Percentiles rank a stretch among this genome's conserved stretches.
Conservation (phyloP, 2,329 filamentous ascomycete genomes). For the Thermochaetoides dissita region DNA sequence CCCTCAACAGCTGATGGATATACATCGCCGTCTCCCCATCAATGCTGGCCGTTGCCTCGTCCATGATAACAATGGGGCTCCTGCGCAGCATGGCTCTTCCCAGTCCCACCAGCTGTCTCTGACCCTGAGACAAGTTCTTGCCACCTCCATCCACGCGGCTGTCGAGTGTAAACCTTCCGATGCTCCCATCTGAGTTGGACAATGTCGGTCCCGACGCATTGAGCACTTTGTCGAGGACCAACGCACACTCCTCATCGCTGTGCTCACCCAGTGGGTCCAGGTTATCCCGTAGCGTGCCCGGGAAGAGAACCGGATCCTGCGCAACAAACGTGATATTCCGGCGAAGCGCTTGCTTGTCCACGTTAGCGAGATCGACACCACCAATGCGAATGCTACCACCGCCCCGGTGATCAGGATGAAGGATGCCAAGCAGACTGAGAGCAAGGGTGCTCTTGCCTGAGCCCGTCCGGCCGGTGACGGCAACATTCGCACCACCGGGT, state of each 20-base stretch:
- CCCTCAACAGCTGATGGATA: conserved; percentile 43
- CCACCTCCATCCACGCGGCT: conserved; percentile 45
- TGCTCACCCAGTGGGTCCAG: conserved; percentile 53
- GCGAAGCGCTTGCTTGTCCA: conserved; percentile 42
- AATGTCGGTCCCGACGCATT: neutral
- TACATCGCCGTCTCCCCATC: conserved; percentile 43
- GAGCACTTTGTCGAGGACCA: conserved; percentile 46
- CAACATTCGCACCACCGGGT: conserved; percentile 46
- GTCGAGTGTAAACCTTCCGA: conserved; percentile 24
- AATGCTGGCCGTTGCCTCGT: conserved; percentile 51
- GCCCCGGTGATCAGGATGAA: conserved; percentile 29
- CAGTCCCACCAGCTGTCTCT: conserved; percentile 48
- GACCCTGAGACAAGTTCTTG: conserved; percentile 48
- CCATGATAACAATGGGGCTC: conserved; percentile 47
- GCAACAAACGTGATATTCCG: conserved; percentile 49
- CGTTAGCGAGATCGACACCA: conserved; percentile 33
- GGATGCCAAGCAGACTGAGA: conserved; percentile 42
- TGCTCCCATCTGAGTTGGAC: too few species aligned
- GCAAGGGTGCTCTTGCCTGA: conserved; percentile 74
- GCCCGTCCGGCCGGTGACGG: conserved; percentile 68
- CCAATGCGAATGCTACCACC: conserved; percentile 41
- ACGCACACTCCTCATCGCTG: conserved; percentile 35
- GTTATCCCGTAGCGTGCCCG: conserved; percentile 45
- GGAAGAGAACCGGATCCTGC: conserved; percentile 49
- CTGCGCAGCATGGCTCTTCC: conserved; percentile 44